A percentile compares a stretch with the other conserved stretches of the same genome.
Evolutionary conservation across 2,329 filamentous ascomycete species (phyloP).

Genomic region (Phialophora macrospora): DNA sequence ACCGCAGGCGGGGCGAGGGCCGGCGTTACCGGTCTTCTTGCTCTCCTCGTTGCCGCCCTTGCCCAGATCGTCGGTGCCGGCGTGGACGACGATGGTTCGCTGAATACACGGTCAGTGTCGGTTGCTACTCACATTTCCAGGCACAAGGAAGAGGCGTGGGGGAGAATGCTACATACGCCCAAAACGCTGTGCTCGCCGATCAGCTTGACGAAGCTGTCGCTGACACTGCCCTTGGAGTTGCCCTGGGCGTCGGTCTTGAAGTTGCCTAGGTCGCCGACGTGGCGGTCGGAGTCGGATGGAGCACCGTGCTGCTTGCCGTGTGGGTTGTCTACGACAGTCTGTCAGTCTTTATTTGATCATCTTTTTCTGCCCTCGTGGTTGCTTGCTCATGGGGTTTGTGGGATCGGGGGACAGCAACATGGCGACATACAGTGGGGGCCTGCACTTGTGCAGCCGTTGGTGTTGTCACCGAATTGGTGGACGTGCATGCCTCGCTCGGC

Average conservation of each 20-base stretch:
- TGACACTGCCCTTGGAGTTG: slow-evolving; percentile 78
- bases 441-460: slow-evolving; percentile 98
- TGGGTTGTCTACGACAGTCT: slow-evolving; percentile 77
- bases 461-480: slow-evolving; percentile 99
- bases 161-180: slow-evolving; percentile 66
- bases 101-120: slow-evolving; percentile 45
- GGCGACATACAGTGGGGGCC: slow-evolving; percentile 85
- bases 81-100: slow-evolving; percentile 95
- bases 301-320: slow-evolving; percentile 89
- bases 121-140: neutral
- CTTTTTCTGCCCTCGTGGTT: neutral
- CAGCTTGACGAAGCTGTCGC: slow-evolving; percentile 87
- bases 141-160: neutral
- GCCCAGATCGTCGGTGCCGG: slow-evolving; percentile 94
- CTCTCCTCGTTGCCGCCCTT: slow-evolving; percentile 91
- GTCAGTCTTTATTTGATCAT: slow-evolving; percentile 12
- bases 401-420: slow-evolving; percentile 32
- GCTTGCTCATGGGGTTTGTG: no score
- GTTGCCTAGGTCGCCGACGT: slow-evolving; percentile 98
- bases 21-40: slow-evolving; percentile 98
- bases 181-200: slow-evolving; percentile 95
- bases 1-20: slow-evolving; percentile 90
- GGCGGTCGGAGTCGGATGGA: slow-evolving; percentile 79
- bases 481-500: slow-evolving; percentile 98
- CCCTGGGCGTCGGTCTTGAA: slow-evolving; percentile 93